A percentile compares a stretch with the other conserved stretches of the same genome.
These are phyloP conservation scores for Didymella arachidicola DNA, from an alignment of 2,329 filamentous ascomycete species.

Conservation along the genomic window DNA sequence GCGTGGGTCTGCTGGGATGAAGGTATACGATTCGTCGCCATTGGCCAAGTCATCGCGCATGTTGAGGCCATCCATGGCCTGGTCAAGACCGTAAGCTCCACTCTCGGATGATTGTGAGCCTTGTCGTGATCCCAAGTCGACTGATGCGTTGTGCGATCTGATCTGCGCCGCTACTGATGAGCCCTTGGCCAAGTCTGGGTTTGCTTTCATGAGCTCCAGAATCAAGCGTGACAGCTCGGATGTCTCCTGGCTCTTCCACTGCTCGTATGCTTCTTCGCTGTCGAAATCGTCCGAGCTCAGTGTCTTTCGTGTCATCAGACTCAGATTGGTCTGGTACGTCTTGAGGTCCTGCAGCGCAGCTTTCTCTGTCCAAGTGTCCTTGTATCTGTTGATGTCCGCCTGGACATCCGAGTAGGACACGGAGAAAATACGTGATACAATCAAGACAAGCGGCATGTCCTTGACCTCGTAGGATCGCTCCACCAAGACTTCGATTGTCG, in stretches of 20 bases:
- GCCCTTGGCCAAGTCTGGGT: slow-evolving; percentile 83
- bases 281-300: slow-evolving; percentile 88
- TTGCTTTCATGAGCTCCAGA: slow-evolving; percentile 84
- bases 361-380: slow-evolving; percentile 85
- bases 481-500: slow-evolving; percentile 80
- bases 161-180: slow-evolving; percentile 69
- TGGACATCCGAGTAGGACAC: slow-evolving; percentile 81
- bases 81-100: slow-evolving; percentile 68
- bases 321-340: slow-evolving; percentile 88
- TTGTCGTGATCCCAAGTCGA: slow-evolving; percentile 55
- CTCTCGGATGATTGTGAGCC: slow-evolving; percentile 55
- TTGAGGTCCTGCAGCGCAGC: slow-evolving; percentile 91
- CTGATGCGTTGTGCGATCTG: slow-evolving; percentile 54
- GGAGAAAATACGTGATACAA: slow-evolving; percentile 86
- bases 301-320: slow-evolving; percentile 77
- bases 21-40: slow-evolving; percentile 76
- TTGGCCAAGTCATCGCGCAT: slow-evolving; percentile 61
- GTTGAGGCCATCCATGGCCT: slow-evolving; percentile 72
- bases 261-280: slow-evolving; percentile 82
- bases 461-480: slow-evolving; percentile 92
- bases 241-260: slow-evolving; percentile 90
- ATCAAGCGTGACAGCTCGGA: slow-evolving; percentile 93
- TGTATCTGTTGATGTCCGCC: slow-evolving; percentile 83
- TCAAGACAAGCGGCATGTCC: slow-evolving; percentile 93
- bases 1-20: slow-evolving; percentile 85